Conservation (phyloP, 2,329 filamentous ascomycete species). For the Trichophyton rubrum region DNA sequence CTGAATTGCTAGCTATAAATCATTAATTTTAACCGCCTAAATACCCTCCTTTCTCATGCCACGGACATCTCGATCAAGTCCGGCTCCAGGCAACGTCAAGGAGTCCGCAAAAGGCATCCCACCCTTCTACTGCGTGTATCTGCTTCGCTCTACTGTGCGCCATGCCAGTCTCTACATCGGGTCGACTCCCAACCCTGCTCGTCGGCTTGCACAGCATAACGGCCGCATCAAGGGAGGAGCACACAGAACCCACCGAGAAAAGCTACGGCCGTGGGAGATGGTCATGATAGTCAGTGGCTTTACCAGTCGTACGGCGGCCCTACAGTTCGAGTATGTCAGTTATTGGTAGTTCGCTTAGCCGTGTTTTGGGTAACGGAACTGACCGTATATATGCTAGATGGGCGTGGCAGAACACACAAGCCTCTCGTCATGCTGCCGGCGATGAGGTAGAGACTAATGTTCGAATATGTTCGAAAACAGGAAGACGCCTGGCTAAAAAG, state of each 20-base stretch:
- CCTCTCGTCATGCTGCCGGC: conserved; percentile 63
- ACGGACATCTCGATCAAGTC: neutral
- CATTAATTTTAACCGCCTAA: neutral
- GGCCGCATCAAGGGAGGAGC: conserved; percentile 72
- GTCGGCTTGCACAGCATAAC: conserved; percentile 85
- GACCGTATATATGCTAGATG: conserved; percentile 45
- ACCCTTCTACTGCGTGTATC: conserved; percentile 84
- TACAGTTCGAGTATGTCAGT: conserved; percentile 75
- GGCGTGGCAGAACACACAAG: conserved; percentile 79
- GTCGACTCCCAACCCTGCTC: conserved; percentile 75
- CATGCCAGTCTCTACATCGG: conserved; percentile 69
- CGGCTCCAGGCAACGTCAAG: neutral
- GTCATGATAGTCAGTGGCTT: conserved; percentile 77
- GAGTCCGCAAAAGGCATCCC: conserved; percentile 47
- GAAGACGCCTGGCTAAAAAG: conserved; percentile 24
- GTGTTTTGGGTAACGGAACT: neutral
- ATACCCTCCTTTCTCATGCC: neutral
- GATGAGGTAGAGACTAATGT: conserved; percentile 20
- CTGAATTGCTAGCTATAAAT: neutral
- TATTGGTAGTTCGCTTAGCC: neutral
- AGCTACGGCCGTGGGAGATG: conserved; percentile 81
- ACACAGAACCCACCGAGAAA: conserved; percentile 54
- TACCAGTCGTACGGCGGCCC: conserved; percentile 68
- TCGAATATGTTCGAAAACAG: conserved; percentile 20
- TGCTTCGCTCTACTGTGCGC: conserved; percentile 69